Base-by-base conservation (phyloP, 805 yeast species). In the Saturnispora saitoi region DNA sequence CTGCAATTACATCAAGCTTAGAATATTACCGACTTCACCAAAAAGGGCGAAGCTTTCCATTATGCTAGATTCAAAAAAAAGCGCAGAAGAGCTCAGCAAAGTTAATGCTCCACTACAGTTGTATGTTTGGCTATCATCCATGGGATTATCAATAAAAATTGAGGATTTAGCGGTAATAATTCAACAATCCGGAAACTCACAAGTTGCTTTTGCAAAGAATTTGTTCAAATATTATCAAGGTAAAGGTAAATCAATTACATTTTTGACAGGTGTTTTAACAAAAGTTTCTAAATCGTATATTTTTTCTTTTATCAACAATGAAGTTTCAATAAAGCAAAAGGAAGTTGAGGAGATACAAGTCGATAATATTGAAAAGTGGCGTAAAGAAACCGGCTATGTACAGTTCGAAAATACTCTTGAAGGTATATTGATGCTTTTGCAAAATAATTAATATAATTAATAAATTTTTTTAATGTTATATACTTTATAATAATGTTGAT, bases 121-220 rank as follows among this genome's bases (percentile, higher is more conserved):
- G 9, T 73, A 70, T 46, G 61, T 67, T 4, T 73, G 75, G 47
- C 58, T 78, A 40, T 70, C 68, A 28, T 65, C 72, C 53, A 71
- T 75, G 46, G 80, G 80, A 0, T 57, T 78, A 20, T 67, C 73
- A 2, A 74, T 78, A 7, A 64, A 72, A 6, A 59, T 64, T 8
- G 70, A 68, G 0, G 68, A 64, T 26, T 52, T 78, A 22, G 55
- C 58, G 5, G 64, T 61, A 11, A 69, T 77, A 4, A 61, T 76
- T 1, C 63, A 66, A 1, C 55, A 54, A 5, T 55, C 76, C 6
- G 60, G 69, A 0, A 71, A 73, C 0, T 70, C 67, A 3, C 67
- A 72, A 4, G 52, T 66, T 0, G 48, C 45, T 1, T 49, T 78
- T 14, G 46, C 69, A 36, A 75, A 71, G 51, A 67, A 67, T 24